These are phyloP conservation scores for Russula brevipes DNA, from an alignment of 768 basidiomycete species.

Conservation along the genomic window DNA sequence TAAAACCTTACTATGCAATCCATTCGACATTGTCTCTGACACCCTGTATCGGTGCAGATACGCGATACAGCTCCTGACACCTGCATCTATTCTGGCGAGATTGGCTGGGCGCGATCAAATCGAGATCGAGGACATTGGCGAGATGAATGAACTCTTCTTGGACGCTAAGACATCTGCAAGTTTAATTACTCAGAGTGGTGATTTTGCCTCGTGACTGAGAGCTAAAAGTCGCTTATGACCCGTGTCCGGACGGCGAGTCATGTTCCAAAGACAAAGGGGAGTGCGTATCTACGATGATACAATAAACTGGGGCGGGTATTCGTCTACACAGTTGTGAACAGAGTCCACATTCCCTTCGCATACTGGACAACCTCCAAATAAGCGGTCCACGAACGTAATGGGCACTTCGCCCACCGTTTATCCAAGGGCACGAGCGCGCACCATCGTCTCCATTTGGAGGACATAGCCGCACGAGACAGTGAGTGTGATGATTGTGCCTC, in stretches of 20 bases:
- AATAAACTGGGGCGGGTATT: constrained; percentile 10
- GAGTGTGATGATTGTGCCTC: constrained; percentile 71
- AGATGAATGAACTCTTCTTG: constrained; percentile 93
- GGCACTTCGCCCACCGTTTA: constrained; percentile 88
- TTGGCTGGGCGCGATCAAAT: constrained; percentile 78
- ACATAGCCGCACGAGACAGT: constrained; percentile 89
- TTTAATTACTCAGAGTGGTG: constrained; percentile 14
- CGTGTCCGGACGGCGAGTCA: neutral
- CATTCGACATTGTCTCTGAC: neutral
- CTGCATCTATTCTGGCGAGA: constrained; percentile 80
- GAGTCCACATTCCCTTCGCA: constrained; percentile 74
- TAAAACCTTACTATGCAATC: constrained; percentile 33
- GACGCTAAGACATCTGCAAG: constrained; percentile 72
- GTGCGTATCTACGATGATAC: neutral
- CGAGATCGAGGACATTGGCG: constrained; percentile 79
- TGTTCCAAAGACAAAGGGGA: neutral
- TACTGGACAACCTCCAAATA: constrained; percentile 89
- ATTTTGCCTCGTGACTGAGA: neutral
- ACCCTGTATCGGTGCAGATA: constrained; percentile 47
- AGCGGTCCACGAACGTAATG: constrained; percentile 90
- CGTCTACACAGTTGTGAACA: constrained; percentile 59
- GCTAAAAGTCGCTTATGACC: neutral
- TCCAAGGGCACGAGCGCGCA: constrained; percentile 75
- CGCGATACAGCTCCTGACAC: constrained; percentile 85
- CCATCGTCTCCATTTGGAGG: constrained; percentile 99